phyloP scores from a whole-genome alignment of 768 basidiomycete genomes.

The Coprinopsis sp. region DNA sequence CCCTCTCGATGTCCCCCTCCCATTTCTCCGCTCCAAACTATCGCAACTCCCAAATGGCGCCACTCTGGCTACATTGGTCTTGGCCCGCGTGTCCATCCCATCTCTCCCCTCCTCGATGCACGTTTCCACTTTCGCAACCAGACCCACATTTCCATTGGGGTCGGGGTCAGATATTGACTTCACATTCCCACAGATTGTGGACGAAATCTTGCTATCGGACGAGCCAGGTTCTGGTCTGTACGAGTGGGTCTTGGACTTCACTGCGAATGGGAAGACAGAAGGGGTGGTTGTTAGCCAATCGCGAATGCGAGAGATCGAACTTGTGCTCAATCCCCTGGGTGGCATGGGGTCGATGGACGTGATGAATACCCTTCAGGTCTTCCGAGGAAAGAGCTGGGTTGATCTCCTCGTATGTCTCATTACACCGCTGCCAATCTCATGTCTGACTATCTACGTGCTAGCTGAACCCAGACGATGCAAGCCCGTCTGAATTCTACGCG shows the following conservation, averaged over 20 bases:
- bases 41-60: constrained; percentile 40
- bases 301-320: constrained; percentile 69
- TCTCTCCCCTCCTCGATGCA: constrained; percentile 41
- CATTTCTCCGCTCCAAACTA: constrained; percentile 44
- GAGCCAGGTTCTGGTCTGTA: constrained; percentile 24
- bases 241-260: constrained; percentile 74
- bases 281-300: constrained; percentile 73
- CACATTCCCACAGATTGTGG: constrained; percentile 40
- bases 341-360: constrained; percentile 35
- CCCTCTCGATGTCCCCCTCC: constrained; percentile 48
- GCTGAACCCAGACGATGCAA: constrained; percentile 47
- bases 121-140: constrained; percentile 39
- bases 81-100: constrained; percentile 32
- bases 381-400: constrained; percentile 57
- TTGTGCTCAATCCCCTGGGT: constrained; percentile 53
- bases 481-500: constrained; percentile 61
- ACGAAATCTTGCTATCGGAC: constrained; percentile 20
- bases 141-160: constrained; percentile 53
- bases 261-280: constrained; percentile 41
- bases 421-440: constrained; percentile 4
- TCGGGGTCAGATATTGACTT: constrained; percentile 48
- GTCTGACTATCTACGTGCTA: constrained; percentile 23
- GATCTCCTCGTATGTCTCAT: constrained; percentile 51
- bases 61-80: constrained; percentile 50
- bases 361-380: constrained; percentile 38